Evolutionary conservation across 2,329 filamentous ascomycete species (phyloP), one percentile per base, ranked within the genome.

Genomic region (Fulvia fulva): DNA sequence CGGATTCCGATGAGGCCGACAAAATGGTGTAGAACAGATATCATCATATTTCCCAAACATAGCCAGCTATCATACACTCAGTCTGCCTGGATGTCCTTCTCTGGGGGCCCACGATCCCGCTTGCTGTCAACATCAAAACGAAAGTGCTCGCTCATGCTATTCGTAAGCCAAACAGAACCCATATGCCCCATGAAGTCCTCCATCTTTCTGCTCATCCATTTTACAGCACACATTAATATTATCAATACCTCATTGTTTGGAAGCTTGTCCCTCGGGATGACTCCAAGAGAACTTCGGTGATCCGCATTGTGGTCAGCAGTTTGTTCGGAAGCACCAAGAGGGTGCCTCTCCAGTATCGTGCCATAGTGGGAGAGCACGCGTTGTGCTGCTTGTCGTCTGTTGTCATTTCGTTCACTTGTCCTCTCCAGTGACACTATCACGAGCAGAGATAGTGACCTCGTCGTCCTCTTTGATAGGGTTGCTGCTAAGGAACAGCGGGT

Each of bases 391-490:
- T 21, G 3, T 11, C 19, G 8, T 8, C n/a, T 47, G 3, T 41
- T 41, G 37, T n/a, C 37, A 41, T 14, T 41, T 8, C 5, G 16
- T 19, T 23, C 44, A 50, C 25, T 50, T 50, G 3, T 34, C 45
- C 19, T 54, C 37, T 6, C 43, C 52, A 12, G 46, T 37, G 25
- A 64, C 65, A 58, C 67, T 69, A 46, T 51, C 53, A 19, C 66
- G 59, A 21, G 67, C 65, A 9, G 71, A 72, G 51, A 72, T 64
- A 22, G 71, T 73, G 14, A 61, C 69, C 55, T 72, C 69, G 14
- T 69, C 66, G 44, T 69, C 69, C 9, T 64, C 65, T 58, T 63
- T 54, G 47, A 57, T n/a, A 46, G 55, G 34, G 30, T 58, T 57
- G 61, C 62, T 64, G 51, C 62, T 65, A 23, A 70, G 53, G 61